These are phyloP conservation scores for Reticulascus tulasneorum DNA, from an alignment of 2,329 filamentous ascomycete genomes.

Conservation along the genomic window DNA sequence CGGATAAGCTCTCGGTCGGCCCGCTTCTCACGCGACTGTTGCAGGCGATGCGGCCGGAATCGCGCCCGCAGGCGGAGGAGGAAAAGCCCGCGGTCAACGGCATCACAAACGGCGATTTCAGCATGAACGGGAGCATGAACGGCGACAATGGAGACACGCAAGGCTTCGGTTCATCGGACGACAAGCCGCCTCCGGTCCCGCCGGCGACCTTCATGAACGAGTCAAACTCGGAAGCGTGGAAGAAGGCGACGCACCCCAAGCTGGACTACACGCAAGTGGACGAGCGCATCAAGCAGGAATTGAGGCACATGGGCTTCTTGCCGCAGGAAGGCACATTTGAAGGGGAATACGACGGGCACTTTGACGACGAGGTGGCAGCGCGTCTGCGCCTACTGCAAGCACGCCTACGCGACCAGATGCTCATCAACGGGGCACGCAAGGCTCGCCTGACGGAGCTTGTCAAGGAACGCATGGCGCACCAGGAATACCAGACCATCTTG, in stretches of 20 bases:
- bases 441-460: constrained; percentile 80
- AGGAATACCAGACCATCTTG: constrained; percentile 94
- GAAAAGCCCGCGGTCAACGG: constrained; percentile 54
- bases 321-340: constrained; percentile 54
- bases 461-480: constrained; percentile 88
- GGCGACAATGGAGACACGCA: constrained; percentile 38
- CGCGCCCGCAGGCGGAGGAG: constrained; percentile 51
- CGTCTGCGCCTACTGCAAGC: constrained; percentile 81
- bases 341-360: constrained; percentile 83
- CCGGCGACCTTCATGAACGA: constrained; percentile 79
- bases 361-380: constrained; percentile 90
- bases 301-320: constrained; percentile 86
- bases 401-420: constrained; percentile 75
- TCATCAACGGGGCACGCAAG: constrained; percentile 89
- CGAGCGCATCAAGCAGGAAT: constrained; percentile 84
- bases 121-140: constrained; percentile 49
- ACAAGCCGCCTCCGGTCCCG: constrained; percentile 41
- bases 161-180: constrained; percentile 23
- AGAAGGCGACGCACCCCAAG: constrained; percentile 69
- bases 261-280: constrained; percentile 85
- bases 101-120: constrained; percentile 49
- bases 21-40: constrained; percentile 81
- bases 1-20: constrained; percentile 82
- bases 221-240: constrained; percentile 71
- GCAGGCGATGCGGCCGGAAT: constrained; percentile 75